Base-by-base conservation (phyloP, 768 basidiomycete genomes). In the Amanita brunnescens region DNA sequence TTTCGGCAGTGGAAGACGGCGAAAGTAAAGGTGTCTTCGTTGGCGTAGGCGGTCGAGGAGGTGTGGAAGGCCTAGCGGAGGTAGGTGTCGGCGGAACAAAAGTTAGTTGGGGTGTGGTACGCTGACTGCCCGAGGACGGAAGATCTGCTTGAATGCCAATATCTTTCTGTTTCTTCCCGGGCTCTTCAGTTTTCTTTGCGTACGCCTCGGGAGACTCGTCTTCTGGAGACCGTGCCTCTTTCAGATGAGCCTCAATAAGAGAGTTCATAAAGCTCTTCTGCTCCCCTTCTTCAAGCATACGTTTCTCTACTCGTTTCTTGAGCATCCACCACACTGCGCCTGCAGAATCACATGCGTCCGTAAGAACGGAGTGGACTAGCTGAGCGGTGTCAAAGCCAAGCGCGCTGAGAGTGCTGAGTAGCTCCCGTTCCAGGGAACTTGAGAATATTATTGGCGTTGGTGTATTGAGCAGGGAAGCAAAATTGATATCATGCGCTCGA, bases 321-420 rank as follows among this genome's bases (percentile, higher is more conserved):
- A 97, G 71, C 78, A 95, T 90, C 96, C 96, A 99, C 94, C 94
- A 99, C 6, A 91, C 68, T 1, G 94, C 91, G 7, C 91, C 87
- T 10, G 87, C 78, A 0, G 88, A 79, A 66, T 99, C 95, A 60
- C 95, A 99, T 0, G 95, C 95, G 66, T 97, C 82, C 24, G 77
- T 84, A 41, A 88, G 73, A 10, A 98, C 96, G 0, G 87, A 91
- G 63, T 98, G 94, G n/a, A 86, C 85, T 45, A 97, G 85, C 68
- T 99, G 95, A 13, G 88, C 91, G 0, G 87, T 90, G 65, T 98
- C 96, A 54, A 99, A 82, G 0, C 96, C 95, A 5, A 96, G 70
- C 21, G 66, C 59, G 51, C 83, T 82, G 38, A 99, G 72, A 2
- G 69, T 72, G 54, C 88, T 88, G 24, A 99, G 70, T 12, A 98